Percentiles rank a stretch among this genome's conserved stretches.
These are phyloP conservation scores for Dianthus caryophyllus DNA, from an alignment of 148 eudicot genomes.

Conservation along the genomic window DNA sequence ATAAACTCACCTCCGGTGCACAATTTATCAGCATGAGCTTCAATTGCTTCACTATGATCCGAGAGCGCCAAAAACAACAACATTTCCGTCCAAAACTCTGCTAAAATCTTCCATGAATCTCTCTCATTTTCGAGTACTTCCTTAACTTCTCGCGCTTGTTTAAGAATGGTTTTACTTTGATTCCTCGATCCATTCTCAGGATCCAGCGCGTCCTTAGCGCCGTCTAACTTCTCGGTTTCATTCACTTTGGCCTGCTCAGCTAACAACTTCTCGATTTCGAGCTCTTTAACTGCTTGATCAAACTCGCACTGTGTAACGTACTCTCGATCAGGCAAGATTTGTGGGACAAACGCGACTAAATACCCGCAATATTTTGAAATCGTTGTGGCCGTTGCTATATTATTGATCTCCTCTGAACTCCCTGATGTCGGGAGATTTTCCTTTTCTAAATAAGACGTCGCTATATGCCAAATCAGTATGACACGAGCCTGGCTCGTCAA, in stretches of 20 bases:
- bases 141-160: background rate
- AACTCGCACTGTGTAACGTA: background rate
- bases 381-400: background rate
- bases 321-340: background rate
- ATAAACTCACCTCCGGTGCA: conserved; percentile 8
- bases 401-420: no score
- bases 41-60: background rate
- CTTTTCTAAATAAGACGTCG: background rate
- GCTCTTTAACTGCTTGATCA: conserved; percentile 4
- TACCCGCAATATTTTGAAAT: background rate
- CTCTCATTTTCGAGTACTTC: background rate
- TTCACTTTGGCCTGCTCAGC: no score
- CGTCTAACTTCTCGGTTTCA: background rate
- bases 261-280: background rate
- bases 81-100: conserved; percentile 15
- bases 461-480: conserved; percentile 8
- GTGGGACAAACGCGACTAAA: conserved; percentile 2
- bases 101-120: conserved; percentile 4
- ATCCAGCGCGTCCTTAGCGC: background rate
- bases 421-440: background rate
- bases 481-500: background rate
- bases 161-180: background rate
- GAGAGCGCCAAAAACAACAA: conserved; percentile 11
- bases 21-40: conserved; percentile 6
- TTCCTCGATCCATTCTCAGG: background rate